Evolutionary conservation across 805 yeast genomes (phyloP).

Genomic region (Yamadazyma philogaea): DNA sequence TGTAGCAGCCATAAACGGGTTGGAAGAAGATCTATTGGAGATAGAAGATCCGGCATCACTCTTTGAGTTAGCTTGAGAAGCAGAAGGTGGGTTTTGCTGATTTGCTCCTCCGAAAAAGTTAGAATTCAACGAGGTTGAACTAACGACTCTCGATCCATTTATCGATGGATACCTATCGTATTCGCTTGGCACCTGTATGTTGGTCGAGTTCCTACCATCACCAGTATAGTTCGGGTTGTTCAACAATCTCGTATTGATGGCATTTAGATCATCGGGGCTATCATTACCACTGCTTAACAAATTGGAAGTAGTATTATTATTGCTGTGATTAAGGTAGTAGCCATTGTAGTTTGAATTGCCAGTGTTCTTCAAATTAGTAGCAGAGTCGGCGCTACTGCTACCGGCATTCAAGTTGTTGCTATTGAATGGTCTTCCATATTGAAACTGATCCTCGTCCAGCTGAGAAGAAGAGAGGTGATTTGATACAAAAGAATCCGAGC

Average conservation of each 20-base stretch:
- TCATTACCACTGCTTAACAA: conserved; percentile 25
- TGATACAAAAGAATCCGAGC: conserved; percentile 14
- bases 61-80: conserved; percentile 10
- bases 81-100: conserved; percentile 7
- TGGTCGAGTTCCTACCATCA: conserved; percentile 10
- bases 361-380: conserved; percentile 6
- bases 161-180: conserved; percentile 68
- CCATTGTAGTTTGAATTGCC: conserved; percentile 32
- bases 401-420: background rate
- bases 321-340: conserved; percentile 29
- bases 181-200: conserved; percentile 48
- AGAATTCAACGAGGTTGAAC: conserved; percentile 39
- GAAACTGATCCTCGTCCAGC: conserved; percentile 18
- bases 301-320: conserved; percentile 38
- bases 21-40: conserved; percentile 19
- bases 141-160: conserved; percentile 55
- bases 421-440: conserved; percentile 35
- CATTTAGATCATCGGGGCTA: conserved; percentile 7
- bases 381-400: conserved; percentile 1
- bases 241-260: conserved; percentile 12
- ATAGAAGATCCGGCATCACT: conserved; percentile 21
- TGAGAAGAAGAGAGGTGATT: conserved; percentile 16
- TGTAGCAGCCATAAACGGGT: conserved; percentile 43
- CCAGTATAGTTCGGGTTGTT: conserved; percentile 12
- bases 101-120: conserved; percentile 13